Evolutionary conservation across 78 protist species (phyloP), one percentile per base, ranked within the genome.

Genomic region (Parvularia atlantis): DNA sequence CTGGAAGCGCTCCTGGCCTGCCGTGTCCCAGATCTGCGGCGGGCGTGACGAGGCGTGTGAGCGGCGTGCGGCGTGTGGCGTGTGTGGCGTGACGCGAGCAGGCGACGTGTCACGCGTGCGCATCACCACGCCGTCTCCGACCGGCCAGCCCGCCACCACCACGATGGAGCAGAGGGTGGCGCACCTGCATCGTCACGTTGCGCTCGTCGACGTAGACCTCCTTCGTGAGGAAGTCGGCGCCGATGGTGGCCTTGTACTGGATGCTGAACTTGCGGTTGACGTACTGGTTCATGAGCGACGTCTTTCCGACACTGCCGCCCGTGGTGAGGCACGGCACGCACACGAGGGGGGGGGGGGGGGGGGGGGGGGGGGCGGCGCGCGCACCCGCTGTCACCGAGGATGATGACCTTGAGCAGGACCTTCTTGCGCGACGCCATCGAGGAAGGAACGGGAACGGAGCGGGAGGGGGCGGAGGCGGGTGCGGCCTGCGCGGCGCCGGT

Each of bases 221-320:
- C 84, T 86, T 89, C 20, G 96, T 92, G 50, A 95, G 84, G 86
- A 98, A 98, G 71, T 98, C 99, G 19, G 99, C 99, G 31, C 99
- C 99, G 44, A 98, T 97, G 73, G 99, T 98, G 46, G 99, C 99
- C 87, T 96, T 97, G 88, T 98, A 96, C 73, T 90, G 90, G 84
- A 73, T 83, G 75, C 84, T 82, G 84, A 97, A 97, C 86, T 91
- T 89, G 70, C 89, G 78, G 87, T 89, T 92, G 35, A 95, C 99
- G 69, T 89, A 90, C 66, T 89, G 97, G 78, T 88, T 84, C 93
- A 96, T 91, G 46, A 94, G 86, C 19, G 93, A 92, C 10, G 98
- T 93, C 89, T 95, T 95, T 33, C 98, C 98, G 46, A 89, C 93
- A 62, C 90, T 78, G 66, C 39, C 17, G 57, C 22, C 22, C n/a